Conservation (phyloP, 768 basidiomycete species). For the Boletus fagicola region DNA sequence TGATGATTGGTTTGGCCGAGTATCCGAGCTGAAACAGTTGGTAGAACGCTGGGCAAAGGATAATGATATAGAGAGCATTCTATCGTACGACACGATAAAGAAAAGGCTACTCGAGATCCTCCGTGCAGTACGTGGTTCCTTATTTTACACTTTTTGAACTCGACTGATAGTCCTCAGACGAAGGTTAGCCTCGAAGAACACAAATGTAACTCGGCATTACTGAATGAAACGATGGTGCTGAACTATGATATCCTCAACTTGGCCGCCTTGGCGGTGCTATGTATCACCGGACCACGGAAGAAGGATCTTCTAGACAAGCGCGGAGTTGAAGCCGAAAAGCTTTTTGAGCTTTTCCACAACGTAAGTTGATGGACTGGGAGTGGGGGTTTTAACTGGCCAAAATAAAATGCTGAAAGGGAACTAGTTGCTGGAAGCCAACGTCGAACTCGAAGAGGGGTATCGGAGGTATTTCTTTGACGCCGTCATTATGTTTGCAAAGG, state of each 20-base stretch:
- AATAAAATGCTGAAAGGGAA: slow-evolving; percentile 1
- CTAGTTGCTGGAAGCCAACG: slow-evolving; percentile 23
- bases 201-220: slow-evolving; percentile 24
- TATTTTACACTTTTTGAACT: neutral
- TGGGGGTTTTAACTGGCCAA: neutral
- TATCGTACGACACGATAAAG: slow-evolving; percentile 13
- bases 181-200: slow-evolving; percentile 11
- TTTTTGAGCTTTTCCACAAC: slow-evolving; percentile 26
- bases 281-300: slow-evolving; percentile 8
- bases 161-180: slow-evolving; percentile 15
- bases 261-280: slow-evolving; percentile 13
- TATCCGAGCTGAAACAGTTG: slow-evolving; percentile 8
- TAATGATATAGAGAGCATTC: slow-evolving; percentile 11
- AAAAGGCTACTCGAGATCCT: slow-evolving; percentile 15
- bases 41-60: slow-evolving; percentile 8
- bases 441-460: slow-evolving; percentile 19
- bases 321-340: neutral
- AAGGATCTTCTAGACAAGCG: slow-evolving; percentile 1
- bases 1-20: slow-evolving; percentile 9
- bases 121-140: slow-evolving; percentile 9
- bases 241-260: slow-evolving; percentile 22
- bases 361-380: slow-evolving; percentile 16
- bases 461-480: slow-evolving; percentile 16
- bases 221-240: slow-evolving; percentile 17
- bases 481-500: slow-evolving; percentile 21